These are phyloP conservation scores for Domatiomyces catenatus DNA, from an alignment of 2,329 filamentous ascomycete genomes.

Conservation along the genomic window DNA sequence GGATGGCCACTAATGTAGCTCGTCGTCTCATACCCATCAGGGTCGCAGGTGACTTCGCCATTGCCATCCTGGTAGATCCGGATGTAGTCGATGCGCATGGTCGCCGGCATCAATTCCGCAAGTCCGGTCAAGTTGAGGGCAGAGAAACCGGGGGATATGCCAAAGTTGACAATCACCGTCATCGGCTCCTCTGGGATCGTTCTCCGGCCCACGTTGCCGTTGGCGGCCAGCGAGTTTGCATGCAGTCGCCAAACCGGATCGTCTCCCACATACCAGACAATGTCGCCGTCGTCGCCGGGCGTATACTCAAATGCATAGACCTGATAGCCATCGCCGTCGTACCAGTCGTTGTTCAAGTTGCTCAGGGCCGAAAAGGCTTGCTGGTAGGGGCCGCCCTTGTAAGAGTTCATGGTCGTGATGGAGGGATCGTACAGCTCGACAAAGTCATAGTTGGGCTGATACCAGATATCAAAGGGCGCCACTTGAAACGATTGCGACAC, in stretches of 20 bases:
- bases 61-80: conserved; percentile 53
- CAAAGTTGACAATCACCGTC: conserved; percentile 53
- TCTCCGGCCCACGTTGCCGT: conserved; percentile 54
- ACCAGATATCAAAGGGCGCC: conserved; percentile 57
- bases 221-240: conserved; percentile 45
- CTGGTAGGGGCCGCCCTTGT: conserved; percentile 47
- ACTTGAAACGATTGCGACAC: conserved; percentile 54
- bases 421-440: conserved; percentile 48
- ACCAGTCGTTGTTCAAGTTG: conserved; percentile 51
- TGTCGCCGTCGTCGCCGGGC: conserved; percentile 43
- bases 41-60: conserved; percentile 50
- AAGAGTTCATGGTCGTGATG: conserved; percentile 43
- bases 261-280: conserved; percentile 52
- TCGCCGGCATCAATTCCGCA: conserved; percentile 42
- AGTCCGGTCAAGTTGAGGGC: conserved; percentile 44
- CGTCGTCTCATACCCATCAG: conserved; percentile 50
- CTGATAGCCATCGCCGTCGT: conserved; percentile 48
- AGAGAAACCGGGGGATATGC: conserved; percentile 54
- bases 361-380: conserved; percentile 47
- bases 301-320: conserved; percentile 49
- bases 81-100: conserved; percentile 54
- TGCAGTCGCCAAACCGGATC: conserved; percentile 50
- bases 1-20: conserved; percentile 49
- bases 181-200: conserved; percentile 52
- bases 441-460: conserved; percentile 50